phyloP scores from a whole-genome alignment of 129 eudicot species.

The Flaveria trinervia region DNA sequence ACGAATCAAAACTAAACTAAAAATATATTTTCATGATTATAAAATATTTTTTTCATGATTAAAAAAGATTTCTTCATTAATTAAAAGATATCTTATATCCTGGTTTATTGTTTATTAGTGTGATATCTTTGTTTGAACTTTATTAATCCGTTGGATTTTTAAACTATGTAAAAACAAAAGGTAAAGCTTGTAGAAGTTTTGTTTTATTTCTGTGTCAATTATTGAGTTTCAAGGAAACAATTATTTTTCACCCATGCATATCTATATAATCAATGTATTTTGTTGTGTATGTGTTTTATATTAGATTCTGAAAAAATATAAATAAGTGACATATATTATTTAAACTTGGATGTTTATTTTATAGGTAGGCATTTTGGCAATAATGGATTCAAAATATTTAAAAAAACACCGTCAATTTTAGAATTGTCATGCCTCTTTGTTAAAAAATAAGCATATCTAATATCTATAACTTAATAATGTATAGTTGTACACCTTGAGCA shows the following conservation, averaged over 20 bases:
- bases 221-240: not conserved
- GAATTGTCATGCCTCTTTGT: not conserved
- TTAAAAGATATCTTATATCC: not conserved
- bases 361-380: not conserved
- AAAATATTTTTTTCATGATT: not conserved
- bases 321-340: not conserved
- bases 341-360: not conserved
- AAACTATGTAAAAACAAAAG: not conserved
- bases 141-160: not conserved
- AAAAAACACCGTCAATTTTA: not conserved
- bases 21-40: not conserved
- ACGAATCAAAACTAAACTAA: conserved; percentile 3
- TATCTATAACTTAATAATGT: not conserved
- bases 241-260: conserved; percentile 17
- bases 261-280: conserved; percentile 4
- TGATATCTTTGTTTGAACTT: not conserved
- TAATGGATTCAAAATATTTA: not conserved
- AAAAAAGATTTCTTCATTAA: not conserved
- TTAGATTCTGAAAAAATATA: not conserved
- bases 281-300: conserved; percentile 3
- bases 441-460: not conserved
- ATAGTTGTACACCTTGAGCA: not conserved
- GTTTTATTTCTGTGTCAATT: conserved; percentile 4
- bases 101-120: not conserved
- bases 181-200: not conserved